phyloP scores from a whole-genome alignment of 495 filamentous ascomycete species.

The Trichoderma asperelloides region DNA sequence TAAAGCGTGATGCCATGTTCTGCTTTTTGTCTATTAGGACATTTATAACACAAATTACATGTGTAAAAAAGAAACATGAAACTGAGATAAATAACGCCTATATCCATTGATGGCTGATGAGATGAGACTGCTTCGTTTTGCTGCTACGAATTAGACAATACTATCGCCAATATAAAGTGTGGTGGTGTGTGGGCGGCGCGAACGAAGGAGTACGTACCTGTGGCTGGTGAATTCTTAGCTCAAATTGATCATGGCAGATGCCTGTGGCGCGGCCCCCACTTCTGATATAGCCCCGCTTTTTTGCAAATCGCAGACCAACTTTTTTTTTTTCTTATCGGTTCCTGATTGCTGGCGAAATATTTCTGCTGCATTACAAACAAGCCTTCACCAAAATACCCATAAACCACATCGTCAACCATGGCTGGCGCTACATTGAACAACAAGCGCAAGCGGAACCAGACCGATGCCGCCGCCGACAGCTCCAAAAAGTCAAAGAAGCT shows the following conservation, averaged over 20 bases:
- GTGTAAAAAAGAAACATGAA: neutral
- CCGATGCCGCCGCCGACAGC: constrained; percentile 17
- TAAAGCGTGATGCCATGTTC: neutral
- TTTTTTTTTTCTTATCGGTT: constrained; percentile 12
- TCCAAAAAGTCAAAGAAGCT: constrained; percentile 22
- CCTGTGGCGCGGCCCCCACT: neutral
- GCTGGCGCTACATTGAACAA: constrained; percentile 30
- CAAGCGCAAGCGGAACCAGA: constrained; percentile 39
- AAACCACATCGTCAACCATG: constrained; percentile 3
- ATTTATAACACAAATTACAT: no score
- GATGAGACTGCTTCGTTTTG: neutral
- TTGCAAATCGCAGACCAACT: constrained; percentile 4
- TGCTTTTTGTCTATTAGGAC: no score
- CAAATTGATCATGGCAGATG: neutral
- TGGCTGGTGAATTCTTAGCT: neutral
- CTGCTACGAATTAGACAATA: neutral
- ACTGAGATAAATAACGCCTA: neutral
- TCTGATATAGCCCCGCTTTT: neutral
- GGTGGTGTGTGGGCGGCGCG: neutral
- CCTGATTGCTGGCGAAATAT: constrained; percentile 6
- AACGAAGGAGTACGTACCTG: neutral
- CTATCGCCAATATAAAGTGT: neutral
- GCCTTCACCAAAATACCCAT: neutral
- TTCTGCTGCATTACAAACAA: neutral
- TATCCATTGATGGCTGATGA: neutral